These are phyloP conservation scores for Lunularia cruciata DNA, from an alignment of 225 moss, liverwort and hornwort species.

Conservation along the genomic window DNA sequence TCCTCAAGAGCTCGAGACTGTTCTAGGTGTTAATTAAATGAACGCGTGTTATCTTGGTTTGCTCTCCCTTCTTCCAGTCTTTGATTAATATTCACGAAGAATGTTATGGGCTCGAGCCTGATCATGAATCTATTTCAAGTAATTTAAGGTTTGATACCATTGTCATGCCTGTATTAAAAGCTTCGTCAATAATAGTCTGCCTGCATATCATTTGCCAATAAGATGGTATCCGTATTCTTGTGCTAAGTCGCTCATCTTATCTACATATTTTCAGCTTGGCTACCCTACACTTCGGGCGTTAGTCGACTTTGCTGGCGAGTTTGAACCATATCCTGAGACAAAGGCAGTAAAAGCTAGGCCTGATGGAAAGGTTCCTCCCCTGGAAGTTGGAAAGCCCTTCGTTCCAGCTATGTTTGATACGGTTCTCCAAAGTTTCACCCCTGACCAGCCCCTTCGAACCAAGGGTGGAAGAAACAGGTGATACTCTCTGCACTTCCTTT, in stretches of 20 bases:
- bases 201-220: too few relatives aligned
- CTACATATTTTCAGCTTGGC: slow-evolving; percentile 51
- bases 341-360: slow-evolving; percentile 22
- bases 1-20: too few relatives aligned
- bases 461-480: slow-evolving; percentile 80
- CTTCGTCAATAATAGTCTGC: too few relatives aligned
- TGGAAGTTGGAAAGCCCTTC: slow-evolving; percentile 82
- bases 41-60: too few relatives aligned
- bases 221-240: neutral
- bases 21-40: too few relatives aligned
- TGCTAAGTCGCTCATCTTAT: neutral
- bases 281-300: slow-evolving; percentile 82
- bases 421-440: slow-evolving; percentile 82
- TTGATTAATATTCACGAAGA: too few relatives aligned
- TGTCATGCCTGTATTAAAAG: too few relatives aligned
- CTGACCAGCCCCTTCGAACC: slow-evolving; percentile 74
- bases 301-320: slow-evolving; percentile 69
- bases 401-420: slow-evolving; percentile 96
- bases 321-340: slow-evolving; percentile 34
- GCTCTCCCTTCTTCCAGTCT: too few relatives aligned
- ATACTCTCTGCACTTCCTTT: neutral
- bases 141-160: too few relatives aligned
- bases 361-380: slow-evolving; percentile 34
- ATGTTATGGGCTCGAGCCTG: too few relatives aligned
- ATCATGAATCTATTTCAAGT: too few relatives aligned